phyloP scores from a whole-genome alignment of 768 basidiomycete genomes.

The Chlorophyllum brunneum region DNA sequence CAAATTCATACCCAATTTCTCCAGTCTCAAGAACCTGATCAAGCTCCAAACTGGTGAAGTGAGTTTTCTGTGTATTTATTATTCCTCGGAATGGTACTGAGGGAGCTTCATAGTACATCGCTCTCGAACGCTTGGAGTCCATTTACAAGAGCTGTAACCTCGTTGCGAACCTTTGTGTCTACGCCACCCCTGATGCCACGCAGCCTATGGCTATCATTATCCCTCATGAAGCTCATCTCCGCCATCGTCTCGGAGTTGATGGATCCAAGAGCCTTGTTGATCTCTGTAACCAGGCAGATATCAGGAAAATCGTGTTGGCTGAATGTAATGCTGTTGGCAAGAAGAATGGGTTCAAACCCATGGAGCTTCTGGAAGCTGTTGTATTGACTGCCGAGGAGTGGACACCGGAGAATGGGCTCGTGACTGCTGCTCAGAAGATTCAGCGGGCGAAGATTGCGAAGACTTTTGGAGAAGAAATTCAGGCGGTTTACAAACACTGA shows the following conservation, averaged over 20 bases:
- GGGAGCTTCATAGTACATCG: conserved; percentile 62
- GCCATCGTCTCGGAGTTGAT: conserved; percentile 49
- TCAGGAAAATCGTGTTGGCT: conserved; percentile 62
- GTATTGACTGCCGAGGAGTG: conserved; percentile 83
- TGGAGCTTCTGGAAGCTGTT: conserved; percentile 75
- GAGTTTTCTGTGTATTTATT: conserved; percentile 4
- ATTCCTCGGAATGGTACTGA: conserved; percentile 8
- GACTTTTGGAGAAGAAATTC: conserved; percentile 29
- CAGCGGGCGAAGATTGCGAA: conserved; percentile 32
- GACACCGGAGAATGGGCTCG: conserved; percentile 86
- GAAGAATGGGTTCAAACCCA: conserved; percentile 79
- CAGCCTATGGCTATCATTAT: conserved; percentile 85
- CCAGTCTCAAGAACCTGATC: conserved; percentile 82
- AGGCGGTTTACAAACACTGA: conserved; percentile 15
- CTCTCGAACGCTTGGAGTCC: conserved; percentile 84
- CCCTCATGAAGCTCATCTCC: conserved; percentile 75
- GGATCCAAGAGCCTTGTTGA: conserved; percentile 38
- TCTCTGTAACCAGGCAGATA: conserved; percentile 53
- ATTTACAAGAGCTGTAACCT: conserved; percentile 82
- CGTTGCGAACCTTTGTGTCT: conserved; percentile 79
- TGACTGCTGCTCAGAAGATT: conserved; percentile 53
- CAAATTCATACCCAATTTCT: not conserved
- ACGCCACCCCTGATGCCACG: conserved; percentile 70
- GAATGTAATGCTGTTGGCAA: conserved; percentile 78
- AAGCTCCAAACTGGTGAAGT: conserved; percentile 83